phyloP scores from a whole-genome alignment of 768 basidiomycete species.

The Floccularia luteovirens region DNA sequence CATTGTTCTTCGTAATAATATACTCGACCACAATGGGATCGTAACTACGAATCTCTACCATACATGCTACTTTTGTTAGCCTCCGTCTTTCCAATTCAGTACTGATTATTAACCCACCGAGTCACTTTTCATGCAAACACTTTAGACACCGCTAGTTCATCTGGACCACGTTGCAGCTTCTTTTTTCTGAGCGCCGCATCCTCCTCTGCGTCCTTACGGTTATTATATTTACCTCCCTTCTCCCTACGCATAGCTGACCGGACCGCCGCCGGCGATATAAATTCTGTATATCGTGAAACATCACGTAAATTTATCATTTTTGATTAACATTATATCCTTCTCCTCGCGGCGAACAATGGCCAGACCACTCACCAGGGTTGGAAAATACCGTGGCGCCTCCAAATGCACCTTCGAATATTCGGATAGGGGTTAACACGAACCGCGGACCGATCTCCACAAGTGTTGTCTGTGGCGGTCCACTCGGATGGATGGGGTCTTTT shows the following conservation, averaged over 20 bases:
- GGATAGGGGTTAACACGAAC: conserved; percentile 94
- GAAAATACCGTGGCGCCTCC: conserved; percentile 91
- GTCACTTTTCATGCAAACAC: conserved; percentile 67
- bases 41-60: too few relatives aligned
- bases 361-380: conserved; percentile 67
- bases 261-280: conserved; percentile 80
- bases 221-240: conserved; percentile 75
- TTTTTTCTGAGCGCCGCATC: conserved; percentile 61
- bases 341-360: conserved; percentile 9
- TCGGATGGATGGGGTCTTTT: conserved; percentile 86
- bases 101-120: not conserved
- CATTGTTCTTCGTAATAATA: too few relatives aligned
- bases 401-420: conserved; percentile 98
- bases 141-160: conserved; percentile 77
- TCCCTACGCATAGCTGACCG: conserved; percentile 63
- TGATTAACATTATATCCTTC: not conserved
- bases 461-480: conserved; percentile 78
- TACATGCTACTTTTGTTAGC: too few relatives aligned
- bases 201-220: conserved; percentile 71
- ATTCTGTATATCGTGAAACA: too few relatives aligned
- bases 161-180: conserved; percentile 56
- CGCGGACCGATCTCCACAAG: conserved; percentile 96
- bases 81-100: too few relatives aligned
- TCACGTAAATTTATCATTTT: conserved; percentile 7
- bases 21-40: too few relatives aligned